Conservation (phyloP, 306 rosid species). For the Quercus cerris region DNA sequence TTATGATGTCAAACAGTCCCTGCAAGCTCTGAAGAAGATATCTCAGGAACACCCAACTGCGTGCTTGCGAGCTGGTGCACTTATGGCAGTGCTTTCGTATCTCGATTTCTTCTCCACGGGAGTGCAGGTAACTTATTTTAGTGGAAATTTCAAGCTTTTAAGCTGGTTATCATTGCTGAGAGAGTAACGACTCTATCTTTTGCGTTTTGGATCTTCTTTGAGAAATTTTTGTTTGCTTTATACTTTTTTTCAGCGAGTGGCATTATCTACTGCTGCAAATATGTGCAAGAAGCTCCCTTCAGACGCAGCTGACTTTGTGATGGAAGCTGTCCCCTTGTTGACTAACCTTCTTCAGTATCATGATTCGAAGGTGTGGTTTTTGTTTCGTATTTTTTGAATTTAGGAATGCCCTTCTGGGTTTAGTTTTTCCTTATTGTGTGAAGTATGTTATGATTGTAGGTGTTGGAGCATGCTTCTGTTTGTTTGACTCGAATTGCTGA, state of each 20-base stretch:
- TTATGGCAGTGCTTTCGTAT: constrained; percentile 98
- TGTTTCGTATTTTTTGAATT: not conserved
- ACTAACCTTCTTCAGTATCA: constrained; percentile 97
- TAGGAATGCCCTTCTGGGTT: not conserved
- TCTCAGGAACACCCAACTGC: constrained; percentile 99
- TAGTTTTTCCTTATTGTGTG: not conserved
- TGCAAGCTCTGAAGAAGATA: constrained; percentile 97
- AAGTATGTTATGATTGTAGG: constrained; percentile 43
- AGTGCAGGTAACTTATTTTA: constrained; percentile 65
- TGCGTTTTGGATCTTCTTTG: not conserved
- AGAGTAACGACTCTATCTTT: not conserved
- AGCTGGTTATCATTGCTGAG: not conserved
- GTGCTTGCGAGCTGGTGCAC: constrained; percentile 98
- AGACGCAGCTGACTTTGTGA: constrained; percentile 99
- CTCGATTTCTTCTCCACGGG: constrained; percentile 96
- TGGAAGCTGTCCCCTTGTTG: constrained; percentile 97
- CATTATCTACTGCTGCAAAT: constrained; percentile 97
- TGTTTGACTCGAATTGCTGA: constrained; percentile 99
- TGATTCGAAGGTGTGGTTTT: constrained; percentile 73
- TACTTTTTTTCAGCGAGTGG: constrained; percentile 71
- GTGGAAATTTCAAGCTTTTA: not conserved
- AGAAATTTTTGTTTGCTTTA: constrained; percentile 3
- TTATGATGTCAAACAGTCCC: constrained; percentile 64
- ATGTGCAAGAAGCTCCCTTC: constrained; percentile 99
- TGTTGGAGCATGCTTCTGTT: constrained; percentile 96